Percentiles rank a stretch among this genome's conserved stretches.
Conservation (phyloP, 1,284 basidiomycete genomes). For the Clitocybe nebularis region DNA sequence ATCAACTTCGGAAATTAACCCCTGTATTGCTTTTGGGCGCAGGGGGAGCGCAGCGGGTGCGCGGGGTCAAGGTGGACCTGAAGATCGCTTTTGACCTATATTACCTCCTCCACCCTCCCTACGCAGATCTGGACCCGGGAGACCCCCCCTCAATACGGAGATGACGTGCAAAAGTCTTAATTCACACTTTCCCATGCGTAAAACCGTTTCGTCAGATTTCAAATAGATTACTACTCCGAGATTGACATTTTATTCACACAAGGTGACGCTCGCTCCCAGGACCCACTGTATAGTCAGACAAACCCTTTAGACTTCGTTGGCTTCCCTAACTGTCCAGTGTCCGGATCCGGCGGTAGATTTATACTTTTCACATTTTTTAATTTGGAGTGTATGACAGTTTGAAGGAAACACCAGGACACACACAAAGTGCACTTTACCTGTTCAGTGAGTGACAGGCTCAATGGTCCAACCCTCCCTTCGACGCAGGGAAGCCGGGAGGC, state of each 20-base stretch:
- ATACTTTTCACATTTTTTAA: background rate
- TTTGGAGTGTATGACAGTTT: background rate
- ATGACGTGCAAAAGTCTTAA: too few relatives aligned
- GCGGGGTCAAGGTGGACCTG: too few relatives aligned
- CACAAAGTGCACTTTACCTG: background rate
- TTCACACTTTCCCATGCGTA: too few relatives aligned
- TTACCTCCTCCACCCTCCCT: background rate
- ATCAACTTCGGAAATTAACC: background rate
- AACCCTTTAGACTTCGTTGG: background rate
- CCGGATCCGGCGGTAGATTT: slow-evolving; percentile 1
- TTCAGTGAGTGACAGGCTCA: background rate
- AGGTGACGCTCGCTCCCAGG: too few relatives aligned
- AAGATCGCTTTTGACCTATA: background rate
- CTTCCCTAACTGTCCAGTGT: background rate
- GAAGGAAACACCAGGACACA: background rate
- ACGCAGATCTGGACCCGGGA: background rate
- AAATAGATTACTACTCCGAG: too few relatives aligned
- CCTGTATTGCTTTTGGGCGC: too few relatives aligned
- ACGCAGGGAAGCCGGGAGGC: too few relatives aligned
- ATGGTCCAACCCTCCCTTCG: background rate
- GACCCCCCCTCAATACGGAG: background rate
- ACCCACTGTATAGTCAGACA: background rate
- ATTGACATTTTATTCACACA: too few relatives aligned
- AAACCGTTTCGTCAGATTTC: too few relatives aligned
- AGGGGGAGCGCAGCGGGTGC: too few relatives aligned